Evolutionary conservation across 1,139 yeast genomes (phyloP), one percentile per base, ranked within the genome.

Genomic region (Scheffersomyces insectosa): DNA sequence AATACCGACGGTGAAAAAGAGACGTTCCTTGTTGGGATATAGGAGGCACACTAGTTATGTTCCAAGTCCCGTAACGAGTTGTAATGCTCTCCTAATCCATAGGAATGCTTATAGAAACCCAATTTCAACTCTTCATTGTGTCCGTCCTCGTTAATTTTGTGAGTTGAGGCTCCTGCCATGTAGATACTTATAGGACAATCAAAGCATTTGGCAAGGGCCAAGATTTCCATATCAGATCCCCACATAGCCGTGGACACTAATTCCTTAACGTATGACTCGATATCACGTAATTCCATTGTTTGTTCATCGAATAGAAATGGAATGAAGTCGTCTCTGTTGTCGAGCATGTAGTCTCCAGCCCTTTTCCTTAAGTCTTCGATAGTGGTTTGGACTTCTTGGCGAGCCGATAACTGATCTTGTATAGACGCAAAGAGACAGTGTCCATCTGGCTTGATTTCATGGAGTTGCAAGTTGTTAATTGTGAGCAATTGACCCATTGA

Each of bases 201-300:
- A 56, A 75, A 87, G 8, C 78, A 79, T 46, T 80, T 76, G 1
- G 95, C 76, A 36, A 90, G 70, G 0, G 98, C 97, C 55, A 88
- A 62, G 14, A 91, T 82, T 67, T 93, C 99, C 72, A 90, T 72
- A 57, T 93, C 98, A 4, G 97, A 95, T 27, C 99, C 99, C 99
- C 99, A 93, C 74, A 88, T 80, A 0, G 96, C 83, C 0, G 97
- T 88, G 12, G 68, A 68, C 42, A 77, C 85, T 43, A 93, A 74
- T 51, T 84, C 85, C 1, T 70, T 63, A 7, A 89, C 77, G 61
- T 93, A 93, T n/a, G 78, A 79, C 32, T 79, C 84, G 25, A 91
- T 65, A 49, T 87, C 87, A 36, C 77, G 71, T 49, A 86, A 54
- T 11, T 78, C 69, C 70, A 82, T 74, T 0, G 88, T 85, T 16